These are phyloP conservation scores for Fusarium acutatum DNA, from an alignment of 2,329 filamentous ascomycete species.

Conservation along the genomic window DNA sequence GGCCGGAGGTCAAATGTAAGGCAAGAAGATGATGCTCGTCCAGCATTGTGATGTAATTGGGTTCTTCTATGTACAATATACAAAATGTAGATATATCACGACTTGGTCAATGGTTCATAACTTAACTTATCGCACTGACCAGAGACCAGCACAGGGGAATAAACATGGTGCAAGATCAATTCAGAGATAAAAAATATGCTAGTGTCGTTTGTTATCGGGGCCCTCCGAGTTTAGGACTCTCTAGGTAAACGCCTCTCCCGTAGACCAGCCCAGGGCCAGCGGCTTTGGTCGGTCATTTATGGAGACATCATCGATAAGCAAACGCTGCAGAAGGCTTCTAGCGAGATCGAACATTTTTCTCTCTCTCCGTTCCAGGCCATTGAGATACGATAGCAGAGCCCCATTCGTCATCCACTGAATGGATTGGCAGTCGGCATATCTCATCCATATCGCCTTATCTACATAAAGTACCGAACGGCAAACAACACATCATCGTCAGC, in stretches of 20 bases:
- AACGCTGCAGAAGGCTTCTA: conserved; percentile 18
- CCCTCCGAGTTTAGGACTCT: conserved; percentile 15
- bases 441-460: conserved; percentile 16
- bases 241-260: conserved; percentile 35
- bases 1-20: conserved; percentile 46
- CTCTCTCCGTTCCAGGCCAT: not conserved
- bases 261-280: conserved; percentile 10
- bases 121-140: not conserved
- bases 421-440: conserved; percentile 23
- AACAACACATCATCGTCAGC: not conserved
- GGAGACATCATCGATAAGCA: conserved; percentile 28
- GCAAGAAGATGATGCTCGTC: conserved; percentile 18
- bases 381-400: conserved; percentile 26
- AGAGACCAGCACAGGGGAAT: conserved; percentile 2
- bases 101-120: not conserved
- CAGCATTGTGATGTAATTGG: conserved; percentile 5
- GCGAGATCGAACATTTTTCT: conserved; percentile 20
- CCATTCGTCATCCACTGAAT: not conserved
- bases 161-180: not conserved
- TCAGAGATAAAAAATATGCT: conserved; percentile 1
- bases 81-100: conserved; percentile 2
- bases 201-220: conserved; percentile 19
- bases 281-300: conserved; percentile 36
- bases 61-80: not conserved
- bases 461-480: not conserved